Evolutionary conservation across 2,329 filamentous ascomycete species (phyloP).

Genomic region (Nemania sp.): DNA sequence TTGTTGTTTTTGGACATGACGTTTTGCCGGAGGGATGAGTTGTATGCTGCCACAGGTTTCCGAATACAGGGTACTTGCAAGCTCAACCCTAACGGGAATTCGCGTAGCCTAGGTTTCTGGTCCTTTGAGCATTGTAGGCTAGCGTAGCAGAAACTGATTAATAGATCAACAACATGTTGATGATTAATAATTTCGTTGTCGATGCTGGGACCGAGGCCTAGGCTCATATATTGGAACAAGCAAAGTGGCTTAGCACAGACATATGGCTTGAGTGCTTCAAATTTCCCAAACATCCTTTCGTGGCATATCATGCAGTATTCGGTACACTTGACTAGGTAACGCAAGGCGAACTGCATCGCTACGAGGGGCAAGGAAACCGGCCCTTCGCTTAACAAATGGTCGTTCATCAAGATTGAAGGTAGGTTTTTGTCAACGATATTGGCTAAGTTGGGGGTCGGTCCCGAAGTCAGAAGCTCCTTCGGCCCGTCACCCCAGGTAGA

Average conservation of each 20-base stretch:
- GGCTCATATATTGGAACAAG: conserved; percentile 86
- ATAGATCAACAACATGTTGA: conserved; percentile 84
- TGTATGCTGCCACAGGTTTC: not conserved
- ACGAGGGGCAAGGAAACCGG: conserved; percentile 65
- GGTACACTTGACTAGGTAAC: conserved; percentile 82
- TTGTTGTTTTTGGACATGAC: not conserved
- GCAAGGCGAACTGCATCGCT: conserved; percentile 80
- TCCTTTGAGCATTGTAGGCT: conserved; percentile 55
- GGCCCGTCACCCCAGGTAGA: conserved; percentile 23
- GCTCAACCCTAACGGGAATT: conserved; percentile 57
- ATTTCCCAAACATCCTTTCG: conserved; percentile 70
- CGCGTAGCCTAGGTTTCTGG: conserved; percentile 45
- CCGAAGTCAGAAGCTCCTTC: conserved; percentile 1
- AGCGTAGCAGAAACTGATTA: conserved; percentile 83
- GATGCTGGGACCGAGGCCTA: conserved; percentile 87
- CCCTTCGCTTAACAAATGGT: conserved; percentile 50
- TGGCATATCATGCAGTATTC: conserved; percentile 92
- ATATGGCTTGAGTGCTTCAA: conserved; percentile 80
- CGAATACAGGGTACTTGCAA: conserved; percentile 47
- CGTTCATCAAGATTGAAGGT: conserved; percentile 46
- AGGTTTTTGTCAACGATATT: conserved; percentile 38
- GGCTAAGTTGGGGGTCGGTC: not conserved
- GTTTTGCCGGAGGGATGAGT: not conserved
- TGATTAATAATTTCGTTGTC: conserved; percentile 86
- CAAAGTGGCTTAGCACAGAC: conserved; percentile 83